Base-by-base conservation (phyloP, 1,284 basidiomycete species). In the Ganoderma sinense region DNA sequence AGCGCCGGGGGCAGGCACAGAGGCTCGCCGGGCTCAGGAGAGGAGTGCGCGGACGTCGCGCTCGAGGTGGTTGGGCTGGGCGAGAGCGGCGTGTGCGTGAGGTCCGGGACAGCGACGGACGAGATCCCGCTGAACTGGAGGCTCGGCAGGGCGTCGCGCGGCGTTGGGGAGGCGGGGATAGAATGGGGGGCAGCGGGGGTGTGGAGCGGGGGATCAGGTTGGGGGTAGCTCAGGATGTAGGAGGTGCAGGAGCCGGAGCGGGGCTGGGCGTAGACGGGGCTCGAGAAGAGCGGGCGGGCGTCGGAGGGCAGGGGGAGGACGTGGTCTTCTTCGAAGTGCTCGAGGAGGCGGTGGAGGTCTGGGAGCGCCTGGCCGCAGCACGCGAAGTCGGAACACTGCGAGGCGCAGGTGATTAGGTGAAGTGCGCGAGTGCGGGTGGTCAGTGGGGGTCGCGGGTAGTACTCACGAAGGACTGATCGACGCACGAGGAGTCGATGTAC, bases 311-410 rank as follows among this genome's bases (percentile, higher is more conserved):
- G 72, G 31, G 85, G 82, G 66, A 85, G 76, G 66, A 89, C 85
- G 77, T 90, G 89, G 18, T 82, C 78, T 73, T 88, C 86, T 72
- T 93, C 90, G 68, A 89, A 88, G 76, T 93, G 92, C 73, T 89
- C 88, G 69, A 93, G 82, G 62, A 92, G 86, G 64, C 86, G 87
- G 77, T 93, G 91, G 65, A 93, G 82, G 81, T 93, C 90, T 4
- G 86, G 80, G 23, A 91, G 84, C 56, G 83, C 78, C 63, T 86
- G 81, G 31, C 87, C 87, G 78, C 91, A 93, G 79, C 92, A 94
- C 31, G 84, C 84, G 78, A 91, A 93, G 79, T 92, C 84, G 33
- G 85, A 85, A 75, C 87, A 90, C 88, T 90, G 74, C 2, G 11
- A 11, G 31, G 33, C 56, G 16, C 2, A 39, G 56, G 18, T 31